Evolutionary conservation across 2,329 filamentous ascomycete genomes (phyloP), one percentile per base, ranked within the genome.

Genomic region (Calonectria fujianensis): DNA sequence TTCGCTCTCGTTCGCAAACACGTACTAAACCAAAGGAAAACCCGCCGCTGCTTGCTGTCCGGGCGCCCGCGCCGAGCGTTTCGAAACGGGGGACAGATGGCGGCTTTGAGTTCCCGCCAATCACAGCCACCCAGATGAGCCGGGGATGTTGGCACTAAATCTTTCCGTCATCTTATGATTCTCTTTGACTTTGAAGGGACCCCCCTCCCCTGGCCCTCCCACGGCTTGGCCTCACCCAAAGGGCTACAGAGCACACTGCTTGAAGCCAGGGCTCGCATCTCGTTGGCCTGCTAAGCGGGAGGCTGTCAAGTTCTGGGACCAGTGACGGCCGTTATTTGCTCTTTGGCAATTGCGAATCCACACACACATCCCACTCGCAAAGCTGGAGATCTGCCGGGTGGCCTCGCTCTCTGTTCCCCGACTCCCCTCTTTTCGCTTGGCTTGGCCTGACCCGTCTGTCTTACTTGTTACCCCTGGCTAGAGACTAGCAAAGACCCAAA

Each of bases 41-140:
- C 59, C 39, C 59, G 57, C 57, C 35, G n/a, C 57, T 63, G 35
- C 35, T 18, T 61, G 57, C 35, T 63, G 48, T 64, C 61, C 54
- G 48, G 35, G 72, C 73, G 72, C 74, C 72, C 76, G 72, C 72
- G 74, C 77, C 70, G 54, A 77, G 78, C 76, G 78, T 80, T 80
- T 80, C 78, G 78, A 80, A 80, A 80, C 78, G 73, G 76, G 66
- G 69, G 69, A 64, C 63, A 50, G 54, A 59, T 39, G 70, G 70
- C 48, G 57, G 54, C 51, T 50, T 39, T 59, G 29, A 54, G 66
- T 79, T 80, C 78, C 78, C 78, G 78, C 78, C 78, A 80, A 80
- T 80, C 74, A 66, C 13, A 20, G 16, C 20, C 16, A 7, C 32
- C 35, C 45, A 41, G 48, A 50, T n/a, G n/a, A 14, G 54, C 68